A percentile compares a stretch with the other conserved stretches of the same genome.
Conservation (phyloP, 805 yeast genomes). For the Saturnispora silvae region DNA sequence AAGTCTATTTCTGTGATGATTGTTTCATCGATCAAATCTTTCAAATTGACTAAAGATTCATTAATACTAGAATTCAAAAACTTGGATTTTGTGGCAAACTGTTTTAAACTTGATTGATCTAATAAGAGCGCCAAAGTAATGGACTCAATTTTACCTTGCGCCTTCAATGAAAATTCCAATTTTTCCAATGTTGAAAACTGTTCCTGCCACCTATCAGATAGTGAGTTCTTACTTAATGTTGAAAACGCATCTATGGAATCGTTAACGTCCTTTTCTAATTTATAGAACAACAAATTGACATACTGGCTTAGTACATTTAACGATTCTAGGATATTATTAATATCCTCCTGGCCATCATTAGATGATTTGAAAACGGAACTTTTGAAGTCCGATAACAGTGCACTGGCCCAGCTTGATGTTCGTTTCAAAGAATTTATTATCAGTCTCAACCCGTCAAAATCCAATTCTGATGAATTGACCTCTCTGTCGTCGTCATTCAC, state of each 20-base stretch:
- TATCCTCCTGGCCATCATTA: slow-evolving; percentile 20
- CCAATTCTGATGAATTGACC: slow-evolving; percentile 22
- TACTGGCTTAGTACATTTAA: slow-evolving; percentile 42
- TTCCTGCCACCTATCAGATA: slow-evolving; percentile 32
- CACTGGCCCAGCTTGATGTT: slow-evolving; percentile 30
- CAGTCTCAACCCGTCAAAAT: slow-evolving; percentile 27
- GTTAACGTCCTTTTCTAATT: slow-evolving; percentile 31
- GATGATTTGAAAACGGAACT: slow-evolving; percentile 15
- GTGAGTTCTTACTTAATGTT: slow-evolving; percentile 31
- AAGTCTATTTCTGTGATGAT: slow-evolving; percentile 26
- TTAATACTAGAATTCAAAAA: slow-evolving; percentile 12
- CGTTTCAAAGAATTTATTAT: slow-evolving; percentile 30
- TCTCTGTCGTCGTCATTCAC: slow-evolving; percentile 11
- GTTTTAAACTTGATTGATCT: slow-evolving; percentile 21
- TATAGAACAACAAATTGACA: slow-evolving; percentile 34
- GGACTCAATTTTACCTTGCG: slow-evolving; percentile 9
- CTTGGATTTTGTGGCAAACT: slow-evolving; percentile 25
- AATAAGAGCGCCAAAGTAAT: slow-evolving; percentile 27
- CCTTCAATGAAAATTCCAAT: slow-evolving; percentile 19
- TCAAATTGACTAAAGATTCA: slow-evolving; percentile 22
- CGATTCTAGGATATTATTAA: slow-evolving; percentile 38
- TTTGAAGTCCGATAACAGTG: slow-evolving; percentile 26
- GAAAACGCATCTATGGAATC: slow-evolving; percentile 26
- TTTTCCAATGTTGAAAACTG: slow-evolving; percentile 23
- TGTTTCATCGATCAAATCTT: slow-evolving; percentile 28